phyloP scores from a whole-genome alignment of 1,139 yeast genomes.

The Pichia sp. region DNA sequence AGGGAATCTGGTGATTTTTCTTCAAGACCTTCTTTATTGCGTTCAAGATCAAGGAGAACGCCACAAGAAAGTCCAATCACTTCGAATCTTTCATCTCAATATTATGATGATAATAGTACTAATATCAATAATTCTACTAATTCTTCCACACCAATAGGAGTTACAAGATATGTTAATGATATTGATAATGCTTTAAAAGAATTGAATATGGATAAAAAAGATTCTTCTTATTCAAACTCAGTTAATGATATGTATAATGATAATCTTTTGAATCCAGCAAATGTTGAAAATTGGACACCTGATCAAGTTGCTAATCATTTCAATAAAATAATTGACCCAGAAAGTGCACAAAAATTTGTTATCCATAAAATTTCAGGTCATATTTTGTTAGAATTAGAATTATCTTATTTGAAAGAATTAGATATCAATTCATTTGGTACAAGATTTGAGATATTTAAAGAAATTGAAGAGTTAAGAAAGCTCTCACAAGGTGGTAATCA shows the following conservation, averaged over 20 bases:
- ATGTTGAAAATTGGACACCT: conserved; percentile 73
- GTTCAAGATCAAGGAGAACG: conserved; percentile 55
- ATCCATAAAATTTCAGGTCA: conserved; percentile 86
- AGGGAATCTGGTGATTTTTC: conserved; percentile 9
- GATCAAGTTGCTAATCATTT: conserved; percentile 78
- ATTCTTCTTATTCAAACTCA: no score
- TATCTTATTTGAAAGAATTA: conserved; percentile 80
- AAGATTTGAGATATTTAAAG: conserved; percentile 84
- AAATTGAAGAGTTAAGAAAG: conserved; percentile 64
- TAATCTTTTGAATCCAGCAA: conserved; percentile 30
- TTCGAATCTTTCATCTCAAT: conserved; percentile 12
- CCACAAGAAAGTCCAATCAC: conserved; percentile 29
- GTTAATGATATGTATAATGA: no score
- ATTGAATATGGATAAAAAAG: conserved; percentile 33
- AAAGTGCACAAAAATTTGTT: conserved; percentile 70
- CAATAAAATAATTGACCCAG: conserved; percentile 58
- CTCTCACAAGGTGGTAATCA: conserved; percentile 15
- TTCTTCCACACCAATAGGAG: conserved; percentile 5
- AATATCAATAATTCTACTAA: neutral
- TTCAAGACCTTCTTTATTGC: conserved; percentile 33
- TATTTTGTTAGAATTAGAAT: conserved; percentile 77
- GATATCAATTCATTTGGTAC: conserved; percentile 94
- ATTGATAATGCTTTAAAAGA: conserved; percentile 83
- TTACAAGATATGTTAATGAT: conserved; percentile 57
- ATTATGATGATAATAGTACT: conserved; percentile 13